Conservation (phyloP, 768 basidiomycete genomes). For the Suillus subaureus region DNA sequence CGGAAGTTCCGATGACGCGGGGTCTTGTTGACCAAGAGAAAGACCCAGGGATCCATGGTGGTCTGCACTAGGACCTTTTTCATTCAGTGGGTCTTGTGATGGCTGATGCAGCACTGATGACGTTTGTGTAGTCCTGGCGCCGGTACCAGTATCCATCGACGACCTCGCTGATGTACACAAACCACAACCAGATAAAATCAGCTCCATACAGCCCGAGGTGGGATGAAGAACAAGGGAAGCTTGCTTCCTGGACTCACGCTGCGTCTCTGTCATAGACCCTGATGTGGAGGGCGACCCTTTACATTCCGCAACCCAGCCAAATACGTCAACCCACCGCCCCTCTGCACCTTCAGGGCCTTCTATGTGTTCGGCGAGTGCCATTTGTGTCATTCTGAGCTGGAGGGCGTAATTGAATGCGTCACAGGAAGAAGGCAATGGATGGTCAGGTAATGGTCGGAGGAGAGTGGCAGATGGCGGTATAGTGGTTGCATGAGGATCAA, state of each 20-base stretch:
- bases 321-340: slow-evolving; percentile 79
- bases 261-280: slow-evolving; percentile 23
- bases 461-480: slow-evolving; percentile 47
- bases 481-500: slow-evolving; percentile 30
- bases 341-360: slow-evolving; percentile 87
- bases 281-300: slow-evolving; percentile 29
- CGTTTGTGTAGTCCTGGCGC: slow-evolving; percentile 24
- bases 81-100: slow-evolving; percentile 16
- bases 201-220: neutral
- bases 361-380: slow-evolving; percentile 76
- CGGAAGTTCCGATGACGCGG: slow-evolving; percentile 15
- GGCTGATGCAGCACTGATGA: slow-evolving; percentile 19
- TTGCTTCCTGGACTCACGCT: slow-evolving; percentile 21
- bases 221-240: neutral
- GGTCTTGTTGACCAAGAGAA: neutral
- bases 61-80: slow-evolving; percentile 7
- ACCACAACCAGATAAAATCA: slow-evolving; percentile 8
- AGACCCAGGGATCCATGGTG: slow-evolving; percentile 12
- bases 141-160: slow-evolving; percentile 30
- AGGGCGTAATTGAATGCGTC: slow-evolving; percentile 78
- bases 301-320: slow-evolving; percentile 80
- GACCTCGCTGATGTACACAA: slow-evolving; percentile 27
- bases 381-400: slow-evolving; percentile 85
- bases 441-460: slow-evolving; percentile 48
- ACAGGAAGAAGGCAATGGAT: slow-evolving; percentile 50